Evolutionary conservation across 352 stramenopile species (phyloP), one percentile per base, ranked within the genome.

Genomic region (Globisporangium mamillatum): DNA sequence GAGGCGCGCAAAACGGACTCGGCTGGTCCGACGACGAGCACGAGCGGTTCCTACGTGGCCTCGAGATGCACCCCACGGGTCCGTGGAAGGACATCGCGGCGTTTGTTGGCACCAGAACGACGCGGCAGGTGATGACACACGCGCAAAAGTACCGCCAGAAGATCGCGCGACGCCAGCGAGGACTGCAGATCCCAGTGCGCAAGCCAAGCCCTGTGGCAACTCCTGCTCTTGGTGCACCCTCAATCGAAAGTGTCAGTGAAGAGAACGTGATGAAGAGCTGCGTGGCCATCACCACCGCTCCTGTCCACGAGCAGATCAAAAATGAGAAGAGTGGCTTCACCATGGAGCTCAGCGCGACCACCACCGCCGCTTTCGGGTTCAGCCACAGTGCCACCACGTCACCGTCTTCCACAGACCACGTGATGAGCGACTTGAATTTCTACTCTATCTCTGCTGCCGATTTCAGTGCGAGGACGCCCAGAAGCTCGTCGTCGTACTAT

Each of bases 111-210:
- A 41, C 34, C 5, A 9, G 34, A 9, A 77, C 67, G 27, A 64
- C 73, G 3, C 60, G 73, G 1, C 75, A 82, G 50, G 63, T 68
- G 3, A 80, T 77, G 73, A 80, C 74, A 0, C 76, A 82, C 44
- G 74, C 76, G 14, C 76, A 82, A 36, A 80, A 80, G 55, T 80
- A 82, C 54, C 63, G 73, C 2, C 58, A 82, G 65, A 73, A 72
- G 50, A 77, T 77, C 59, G 67, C 72, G 50, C 71, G 74, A 18
- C 38, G 34, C 34, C 34, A 41, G 34, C 34, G 34, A 41, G 34
- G 34, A 41, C 34, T 41, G 34, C 34, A 41, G 34, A 41, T 41
- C 34, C 34, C 34, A 41, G 34, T 41, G 34, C 34, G 34, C 34
- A 41, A 41, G 8, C 34, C 34, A 41, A 41, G 34, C 1, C 8